phyloP scores from a whole-genome alignment of 2,329 filamentous ascomycete species.

The Aspergillus thermomutatus region DNA sequence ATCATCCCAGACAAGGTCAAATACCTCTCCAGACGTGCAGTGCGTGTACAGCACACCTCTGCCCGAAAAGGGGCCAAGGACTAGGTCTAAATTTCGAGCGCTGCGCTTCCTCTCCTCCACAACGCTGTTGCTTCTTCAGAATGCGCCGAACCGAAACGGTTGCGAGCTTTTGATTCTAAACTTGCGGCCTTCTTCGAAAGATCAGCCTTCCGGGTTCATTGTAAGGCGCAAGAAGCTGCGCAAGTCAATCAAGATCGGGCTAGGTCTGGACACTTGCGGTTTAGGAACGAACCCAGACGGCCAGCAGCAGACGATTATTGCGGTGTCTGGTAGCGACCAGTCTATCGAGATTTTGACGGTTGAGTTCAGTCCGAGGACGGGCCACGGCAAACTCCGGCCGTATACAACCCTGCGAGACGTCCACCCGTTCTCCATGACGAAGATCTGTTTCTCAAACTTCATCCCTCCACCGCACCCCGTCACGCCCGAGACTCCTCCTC shows the following conservation, averaged over 20 bases:
- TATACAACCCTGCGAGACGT: slow-evolving; percentile 55
- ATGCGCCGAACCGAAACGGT: slow-evolving; percentile 52
- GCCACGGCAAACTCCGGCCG: slow-evolving; percentile 46
- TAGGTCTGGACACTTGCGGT: slow-evolving; percentile 72
- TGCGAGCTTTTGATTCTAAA: slow-evolving; percentile 53
- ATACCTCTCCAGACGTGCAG: slow-evolving; percentile 33
- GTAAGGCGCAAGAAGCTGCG: slow-evolving; percentile 59
- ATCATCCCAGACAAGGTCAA: slow-evolving; percentile 46
- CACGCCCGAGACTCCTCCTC: slow-evolving; percentile 46
- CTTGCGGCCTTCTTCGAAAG: slow-evolving; percentile 18
- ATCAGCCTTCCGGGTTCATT: slow-evolving; percentile 40
- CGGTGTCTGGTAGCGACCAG: slow-evolving; percentile 74
- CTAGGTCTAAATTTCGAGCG: slow-evolving; percentile 52
- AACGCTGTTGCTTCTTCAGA: slow-evolving; percentile 54
- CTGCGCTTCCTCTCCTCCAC: slow-evolving; percentile 55
- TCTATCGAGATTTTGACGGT: slow-evolving; percentile 76
- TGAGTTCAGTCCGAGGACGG: slow-evolving; percentile 55
- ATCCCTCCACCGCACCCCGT: slow-evolving; percentile 49
- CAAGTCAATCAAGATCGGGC: slow-evolving; percentile 67
- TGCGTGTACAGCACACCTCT: slow-evolving; percentile 41
- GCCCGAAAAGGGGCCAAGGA: slow-evolving; percentile 28
- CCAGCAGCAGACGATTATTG: slow-evolving; percentile 74
- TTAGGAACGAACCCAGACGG: slow-evolving; percentile 58
- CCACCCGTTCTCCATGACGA: slow-evolving; percentile 59
- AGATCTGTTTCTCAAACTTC: slow-evolving; percentile 51